These are phyloP conservation scores for Hyaloscypha finlandica DNA, from an alignment of 495 filamentous ascomycete species.

Conservation along the genomic window DNA sequence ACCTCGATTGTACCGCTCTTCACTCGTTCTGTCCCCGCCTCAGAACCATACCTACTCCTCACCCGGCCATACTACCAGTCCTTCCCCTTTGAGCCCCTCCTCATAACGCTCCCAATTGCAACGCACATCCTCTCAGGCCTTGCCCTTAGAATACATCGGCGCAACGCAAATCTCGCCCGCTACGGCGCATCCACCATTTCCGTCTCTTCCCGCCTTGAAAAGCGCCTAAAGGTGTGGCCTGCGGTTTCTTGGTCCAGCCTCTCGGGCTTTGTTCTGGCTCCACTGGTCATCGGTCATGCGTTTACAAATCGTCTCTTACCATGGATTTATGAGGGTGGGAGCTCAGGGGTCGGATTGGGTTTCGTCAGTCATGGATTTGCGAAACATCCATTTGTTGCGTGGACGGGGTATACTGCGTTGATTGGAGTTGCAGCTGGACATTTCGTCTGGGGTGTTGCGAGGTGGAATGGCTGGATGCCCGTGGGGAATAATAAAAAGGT, in stretches of 20 bases:
- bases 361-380: conserved; percentile 88
- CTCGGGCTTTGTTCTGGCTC: conserved; percentile 67
- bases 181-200: conserved; percentile 58
- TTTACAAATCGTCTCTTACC: conserved; percentile 73
- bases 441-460: conserved; percentile 79
- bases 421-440: conserved; percentile 73
- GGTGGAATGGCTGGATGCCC: conserved; percentile 64
- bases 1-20: conserved; percentile 74
- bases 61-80: conserved; percentile 83
- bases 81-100: conserved; percentile 60
- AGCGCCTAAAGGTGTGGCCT: conserved; percentile 60
- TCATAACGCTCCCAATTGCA: conserved; percentile 59
- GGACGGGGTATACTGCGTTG: conserved; percentile 66
- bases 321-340: conserved; percentile 74
- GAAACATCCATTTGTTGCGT: conserved; percentile 62
- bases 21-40: conserved; percentile 52
- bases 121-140: conserved; percentile 68
- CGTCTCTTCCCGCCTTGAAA: conserved; percentile 19
- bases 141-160: conserved; percentile 71
- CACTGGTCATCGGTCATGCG: conserved; percentile 66
- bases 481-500: conserved; percentile 43
- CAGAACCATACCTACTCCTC: conserved; percentile 66
- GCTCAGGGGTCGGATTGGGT: conserved; percentile 74
- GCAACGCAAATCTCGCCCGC: conserved; percentile 62
- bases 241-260: conserved; percentile 61